These are phyloP conservation scores for Annona cherimola DNA, from an alignment of 164 flowering plant species.

Conservation along the genomic window DNA sequence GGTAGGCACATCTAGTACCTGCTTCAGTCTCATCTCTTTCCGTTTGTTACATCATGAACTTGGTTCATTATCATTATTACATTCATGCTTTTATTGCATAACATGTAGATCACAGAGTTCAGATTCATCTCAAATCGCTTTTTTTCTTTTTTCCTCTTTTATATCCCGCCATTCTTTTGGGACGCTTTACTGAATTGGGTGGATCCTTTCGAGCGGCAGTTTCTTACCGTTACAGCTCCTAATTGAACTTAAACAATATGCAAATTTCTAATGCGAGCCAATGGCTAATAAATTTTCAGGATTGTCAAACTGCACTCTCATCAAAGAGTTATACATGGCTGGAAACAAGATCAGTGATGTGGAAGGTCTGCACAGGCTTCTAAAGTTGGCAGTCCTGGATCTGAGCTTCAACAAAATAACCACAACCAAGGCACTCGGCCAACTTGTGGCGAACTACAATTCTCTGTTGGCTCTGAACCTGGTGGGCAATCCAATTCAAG, in stretches of 20 bases:
- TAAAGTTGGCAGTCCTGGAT: constrained; percentile 79
- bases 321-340: constrained; percentile 85
- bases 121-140: background rate
- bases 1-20: constrained; percentile 35
- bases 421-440: constrained; percentile 78
- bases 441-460: constrained; percentile 81
- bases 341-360: constrained; percentile 93
- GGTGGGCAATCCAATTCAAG: constrained; percentile 77
- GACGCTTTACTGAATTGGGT: too few relatives aligned
- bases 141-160: too few relatives aligned
- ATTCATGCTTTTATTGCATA: background rate
- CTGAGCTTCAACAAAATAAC: constrained; percentile 93
- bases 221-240: too few relatives aligned
- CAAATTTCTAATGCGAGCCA: too few relatives aligned
- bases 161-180: too few relatives aligned
- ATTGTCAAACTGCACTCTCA: constrained; percentile 63
- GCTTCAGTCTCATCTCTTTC: background rate
- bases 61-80: background rate
- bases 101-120: background rate
- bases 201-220: too few relatives aligned
- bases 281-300: constrained; percentile 28
- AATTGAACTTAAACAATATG: too few relatives aligned
- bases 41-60: background rate
- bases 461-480: constrained; percentile 73
- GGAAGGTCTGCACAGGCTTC: constrained; percentile 84